Evolutionary conservation across 2,329 filamentous ascomycete genomes (phyloP), one percentile per base, ranked within the genome.

Genomic region (Dichotomopilus funicola): DNA sequence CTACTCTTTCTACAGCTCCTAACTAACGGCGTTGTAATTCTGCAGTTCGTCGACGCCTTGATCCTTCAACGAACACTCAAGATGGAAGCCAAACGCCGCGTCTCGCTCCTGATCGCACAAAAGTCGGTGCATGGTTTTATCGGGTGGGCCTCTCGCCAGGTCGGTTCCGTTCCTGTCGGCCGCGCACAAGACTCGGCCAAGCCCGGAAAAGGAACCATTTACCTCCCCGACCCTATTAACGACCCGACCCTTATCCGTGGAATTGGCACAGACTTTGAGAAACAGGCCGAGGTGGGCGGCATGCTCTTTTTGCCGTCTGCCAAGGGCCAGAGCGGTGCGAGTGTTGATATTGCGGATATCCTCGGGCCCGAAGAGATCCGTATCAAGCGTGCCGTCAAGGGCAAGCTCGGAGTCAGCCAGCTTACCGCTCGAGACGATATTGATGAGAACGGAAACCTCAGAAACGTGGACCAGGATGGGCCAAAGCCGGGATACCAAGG

Each of bases 81-180:
- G 62, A 86, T 83, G 67, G 91, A 96, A 74, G 87, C 91, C 53
- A 85, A 87, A 62, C 88, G 94, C 63, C 89, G 94, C 53, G 89
- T 96, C 56, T 90, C 91, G 51, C 91, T 95, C 67, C 82, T 99
- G 49, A 94, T 96, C 59, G 94, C 94, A 27, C 91, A 95, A 65
- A 97, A 96, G 70, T 96, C 91, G 2, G 95, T 97, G 73, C 85
- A 89, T 65, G 85, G 92, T 68, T 95, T 97, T 68, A 91, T 99
- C 65, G 94, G 94, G 43, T 87, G 87, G 76, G 81, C 89, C 62
- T 91, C 94, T 33, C 82, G 88, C 51, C 83, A 89, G 69, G 88
- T 91, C 50, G 92, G 94, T 40, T 88, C 90, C 6, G 89, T 99
- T 27, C 89, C 92, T n/a, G 94, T 99, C 51, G 89, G 91, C 54